Percentiles rank a stretch among this genome's conserved stretches.
phyloP scores from a whole-genome alignment of 441 rosid species.

The Flueggea neowawraea region DNA sequence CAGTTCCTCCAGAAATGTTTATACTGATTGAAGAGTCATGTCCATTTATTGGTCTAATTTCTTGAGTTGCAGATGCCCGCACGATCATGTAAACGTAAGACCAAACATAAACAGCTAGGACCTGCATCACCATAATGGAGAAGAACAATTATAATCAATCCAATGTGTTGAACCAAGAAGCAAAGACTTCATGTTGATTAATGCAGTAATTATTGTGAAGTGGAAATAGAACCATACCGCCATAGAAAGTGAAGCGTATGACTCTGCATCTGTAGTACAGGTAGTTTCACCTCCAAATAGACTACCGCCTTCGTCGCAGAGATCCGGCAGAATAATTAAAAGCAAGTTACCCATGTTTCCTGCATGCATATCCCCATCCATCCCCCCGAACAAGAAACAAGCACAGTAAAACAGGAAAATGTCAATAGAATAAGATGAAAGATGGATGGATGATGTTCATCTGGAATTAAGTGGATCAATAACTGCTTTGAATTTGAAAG shows the following conservation, averaged over 20 bases:
- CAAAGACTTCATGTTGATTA: too few species aligned
- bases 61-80: too few species aligned
- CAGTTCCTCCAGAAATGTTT: slow-evolving; percentile 3
- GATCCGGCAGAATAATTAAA: slow-evolving; percentile 21
- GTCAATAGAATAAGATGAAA: too few species aligned
- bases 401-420: too few species aligned
- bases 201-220: neutral
- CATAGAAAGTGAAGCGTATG: slow-evolving; percentile 30
- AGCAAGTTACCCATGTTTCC: slow-evolving; percentile 28
- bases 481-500: too few species aligned
- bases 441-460: too few species aligned
- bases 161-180: too few species aligned
- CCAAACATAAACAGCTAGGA: slow-evolving; percentile 16
- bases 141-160: too few species aligned
- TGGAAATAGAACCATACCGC: slow-evolving; percentile 15
- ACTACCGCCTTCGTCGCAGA: slow-evolving; percentile 21
- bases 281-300: slow-evolving; percentile 22
- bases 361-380: slow-evolving; percentile 1
- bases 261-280: slow-evolving; percentile 18
- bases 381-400: too few species aligned
- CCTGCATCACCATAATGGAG: slow-evolving; percentile 5
- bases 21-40: neutral
- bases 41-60: too few species aligned
- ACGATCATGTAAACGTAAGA: slow-evolving; percentile 20
- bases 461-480: too few species aligned